Conservation (phyloP, 257 asterid species). For the Datura wrightii region DNA sequence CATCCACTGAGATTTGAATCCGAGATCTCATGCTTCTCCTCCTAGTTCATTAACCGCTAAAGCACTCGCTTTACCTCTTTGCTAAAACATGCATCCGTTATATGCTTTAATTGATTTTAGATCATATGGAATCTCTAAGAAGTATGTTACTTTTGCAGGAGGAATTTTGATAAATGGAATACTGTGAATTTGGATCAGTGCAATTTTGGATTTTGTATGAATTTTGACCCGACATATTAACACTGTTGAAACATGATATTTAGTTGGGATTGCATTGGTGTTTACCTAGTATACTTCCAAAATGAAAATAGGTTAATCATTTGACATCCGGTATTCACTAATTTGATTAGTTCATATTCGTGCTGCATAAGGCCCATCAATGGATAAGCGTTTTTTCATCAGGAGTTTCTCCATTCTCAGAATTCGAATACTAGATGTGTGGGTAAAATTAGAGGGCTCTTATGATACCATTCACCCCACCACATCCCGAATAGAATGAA, state of each 20-base stretch:
- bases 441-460: neutral
- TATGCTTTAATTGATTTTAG: neutral
- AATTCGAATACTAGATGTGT: neutral
- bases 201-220: constrained; percentile 4
- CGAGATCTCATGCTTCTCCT: neutral
- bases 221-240: neutral
- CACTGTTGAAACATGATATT: neutral
- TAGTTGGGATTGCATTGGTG: neutral
- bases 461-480: neutral
- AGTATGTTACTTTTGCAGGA: neutral
- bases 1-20: neutral
- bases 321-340: neutral
- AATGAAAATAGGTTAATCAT: neutral
- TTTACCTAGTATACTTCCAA: neutral
- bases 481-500: no score
- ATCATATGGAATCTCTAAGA: neutral
- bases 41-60: neutral
- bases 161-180: neutral
- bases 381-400: neutral
- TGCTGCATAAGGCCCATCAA: neutral
- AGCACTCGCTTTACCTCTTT: neutral
- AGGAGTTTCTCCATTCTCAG: neutral
- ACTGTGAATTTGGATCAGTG: neutral
- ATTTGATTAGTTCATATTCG: neutral
- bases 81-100: neutral